Conservation (phyloP, 345 rosid species). For the Anacardium occidentale region DNA sequence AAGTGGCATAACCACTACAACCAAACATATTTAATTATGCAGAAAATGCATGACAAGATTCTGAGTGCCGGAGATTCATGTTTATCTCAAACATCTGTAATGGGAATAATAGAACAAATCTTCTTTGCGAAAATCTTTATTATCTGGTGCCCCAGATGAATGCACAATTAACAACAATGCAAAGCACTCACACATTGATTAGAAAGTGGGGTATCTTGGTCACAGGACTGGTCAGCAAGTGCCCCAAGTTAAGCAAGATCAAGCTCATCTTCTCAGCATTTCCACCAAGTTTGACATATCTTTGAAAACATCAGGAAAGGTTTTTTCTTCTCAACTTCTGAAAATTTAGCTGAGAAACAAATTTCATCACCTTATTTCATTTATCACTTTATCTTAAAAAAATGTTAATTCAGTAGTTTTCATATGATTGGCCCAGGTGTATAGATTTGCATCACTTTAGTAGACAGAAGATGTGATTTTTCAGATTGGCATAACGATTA, state of each 20-base stretch:
- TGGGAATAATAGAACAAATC: not conserved
- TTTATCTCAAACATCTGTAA: conserved; percentile 2
- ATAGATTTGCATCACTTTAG: not conserved
- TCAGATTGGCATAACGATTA: not conserved
- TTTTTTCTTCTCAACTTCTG: not conserved
- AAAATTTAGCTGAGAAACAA: not conserved
- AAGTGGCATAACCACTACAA: not conserved
- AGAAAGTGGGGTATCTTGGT: not conserved
- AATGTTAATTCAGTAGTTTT: too few relatives aligned
- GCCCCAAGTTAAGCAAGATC: not conserved
- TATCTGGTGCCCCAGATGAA: not conserved
- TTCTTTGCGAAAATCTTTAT: not conserved
- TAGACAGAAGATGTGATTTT: not conserved
- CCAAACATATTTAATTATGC: not conserved
- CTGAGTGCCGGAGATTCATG: not conserved
- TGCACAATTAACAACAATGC: not conserved
- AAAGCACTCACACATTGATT: not conserved
- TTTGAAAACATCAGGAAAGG: not conserved
- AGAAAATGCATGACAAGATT: not conserved
- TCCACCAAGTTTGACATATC: not conserved
- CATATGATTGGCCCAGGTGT: too few relatives aligned
- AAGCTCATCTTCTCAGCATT: not conserved
- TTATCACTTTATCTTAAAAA: too few relatives aligned
- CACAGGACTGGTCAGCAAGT: not conserved
- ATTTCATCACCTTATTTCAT: too few relatives aligned